Evolutionary conservation across 768 basidiomycete genomes (phyloP), one percentile per base, ranked within the genome.

Genomic region (Suillus fuscotomentosus): DNA sequence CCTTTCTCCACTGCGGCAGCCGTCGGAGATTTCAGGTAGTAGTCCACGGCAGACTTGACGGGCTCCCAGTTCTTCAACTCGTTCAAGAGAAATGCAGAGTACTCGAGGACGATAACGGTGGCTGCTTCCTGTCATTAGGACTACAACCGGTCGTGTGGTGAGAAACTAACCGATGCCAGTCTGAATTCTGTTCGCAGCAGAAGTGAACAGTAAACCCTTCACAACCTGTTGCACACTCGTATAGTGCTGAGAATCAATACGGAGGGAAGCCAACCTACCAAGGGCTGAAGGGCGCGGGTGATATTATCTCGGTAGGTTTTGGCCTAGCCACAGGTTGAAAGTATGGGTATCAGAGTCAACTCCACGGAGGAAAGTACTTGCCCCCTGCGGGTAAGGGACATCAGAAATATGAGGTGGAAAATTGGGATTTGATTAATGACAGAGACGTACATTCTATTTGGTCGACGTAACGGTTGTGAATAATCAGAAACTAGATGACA

Each of bases 271-370:
- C 7, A 31, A 53, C 51, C 7, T 2, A 51, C 50, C 50, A 51
- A 27, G 17, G 50, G 50, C 14, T 17, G 50, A 17, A 51, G 50
- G 50, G 17, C 8, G 1, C 3, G 4, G 2, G 31, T 9, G 9
- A 27, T 24, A 1, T 0, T 1, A 2, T 4, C 0, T 27, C 3
- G 9, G 14, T 2, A 0, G 15, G 1, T 51, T 0, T 2, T 0
- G 3, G 0, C 8, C 27, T 51, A 17, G 15, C 5, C 7, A 31
- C 15, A 15, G 27, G 24, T 51, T 8, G 15, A 27, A 31, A 9
- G 51, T 27, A 15, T 51, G 11, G 9, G 27, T 3, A 31, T 27
- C 27, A 17, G 15, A 50, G 27, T 27, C 24, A 50, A 50, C 14
- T 27, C 48, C 5, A 6, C 6, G 27, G 22, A 27, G 7, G 1